Evolutionary conservation across 176 grass and related monocot genomes (phyloP).

Genomic region (Zizania latifolia): DNA sequence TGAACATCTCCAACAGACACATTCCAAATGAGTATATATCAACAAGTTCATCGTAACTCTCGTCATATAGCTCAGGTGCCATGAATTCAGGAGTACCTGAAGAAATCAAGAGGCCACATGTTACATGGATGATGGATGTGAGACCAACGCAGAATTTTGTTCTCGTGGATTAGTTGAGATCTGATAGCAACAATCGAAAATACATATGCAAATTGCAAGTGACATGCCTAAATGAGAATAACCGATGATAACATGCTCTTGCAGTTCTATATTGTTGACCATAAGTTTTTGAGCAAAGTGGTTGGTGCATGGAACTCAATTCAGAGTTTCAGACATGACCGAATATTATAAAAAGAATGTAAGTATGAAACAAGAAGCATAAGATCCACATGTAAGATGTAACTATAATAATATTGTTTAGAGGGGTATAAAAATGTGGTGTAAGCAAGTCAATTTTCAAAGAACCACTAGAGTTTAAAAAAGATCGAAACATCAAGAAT

Average conservation of each 20-base stretch:
- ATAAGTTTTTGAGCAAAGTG: not conserved
- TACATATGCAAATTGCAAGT: no score
- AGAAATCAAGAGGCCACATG: not conserved
- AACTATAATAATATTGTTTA: not conserved
- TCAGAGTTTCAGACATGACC: not conserved
- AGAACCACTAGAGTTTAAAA: not conserved
- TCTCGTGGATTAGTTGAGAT: not conserved
- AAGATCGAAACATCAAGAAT: not conserved
- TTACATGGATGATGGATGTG: not conserved
- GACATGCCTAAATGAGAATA: not conserved
- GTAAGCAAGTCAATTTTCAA: not conserved
- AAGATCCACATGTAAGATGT: not conserved
- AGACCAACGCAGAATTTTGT: not conserved
- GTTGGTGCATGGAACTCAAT: not conserved
- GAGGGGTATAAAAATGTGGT: not conserved
- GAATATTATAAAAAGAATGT: not conserved
- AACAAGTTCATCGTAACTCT: constrained; percentile 84
- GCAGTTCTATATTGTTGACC: not conserved
- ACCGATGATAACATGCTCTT: not conserved
- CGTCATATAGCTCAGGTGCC: constrained; percentile 96
- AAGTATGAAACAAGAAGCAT: not conserved
- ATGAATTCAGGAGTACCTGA: constrained; percentile 98
- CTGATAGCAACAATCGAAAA: no score
- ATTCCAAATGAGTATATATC: constrained; percentile 99
- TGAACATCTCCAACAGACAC: constrained; percentile 93